Evolutionary conservation across 495 filamentous ascomycete species (phyloP), one percentile per base, ranked within the genome.

Genomic region (Podospora didyma): DNA sequence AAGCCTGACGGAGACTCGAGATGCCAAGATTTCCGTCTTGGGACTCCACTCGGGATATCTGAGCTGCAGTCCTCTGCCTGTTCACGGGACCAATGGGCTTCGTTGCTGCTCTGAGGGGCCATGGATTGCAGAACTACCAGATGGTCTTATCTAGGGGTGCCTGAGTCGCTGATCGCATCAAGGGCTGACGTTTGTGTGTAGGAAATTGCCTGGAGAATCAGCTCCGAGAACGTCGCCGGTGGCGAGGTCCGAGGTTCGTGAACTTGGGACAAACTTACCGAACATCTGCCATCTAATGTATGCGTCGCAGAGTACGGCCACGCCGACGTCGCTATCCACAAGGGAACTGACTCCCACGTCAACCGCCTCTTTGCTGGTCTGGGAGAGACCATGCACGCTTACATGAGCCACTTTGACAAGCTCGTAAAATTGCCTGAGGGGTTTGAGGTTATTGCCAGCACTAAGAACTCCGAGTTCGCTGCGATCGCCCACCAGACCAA

Each of bases 331-430:
- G 71, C 74, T 20, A 74, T 75, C 42, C 75, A 83, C 58, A 73
- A 68, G n/a, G 70, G 68, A 37, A 62, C 70, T 19, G 67, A 75
- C 52, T 61, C 70, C 49, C 86, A 89, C 63, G 82, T 89, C 46
- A 83, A 93, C 66, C 74, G 74, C 41, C 81, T 96, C 22, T 96
- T 95, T 62, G 68, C 79, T 6, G 88, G 82, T 7, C 66, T 96
- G 0, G 83, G 82, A 45, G 81, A 86, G 55, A 70, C 82, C 52
- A 81, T 88, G 61, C 63, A 66, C 49, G 73, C 88, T 7, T 96
- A 83, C 79, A 96, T 96, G 92, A 88, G 84, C 56, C 92, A 96
- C 66, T 85, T 84, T 35, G 92, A 96, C 65, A 94, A 95, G 75
- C 80, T 96, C 2, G 78, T 75, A 20, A 71, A 82, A 31, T 75